phyloP scores from a whole-genome alignment of 108 stramenopile genomes.

The Conticribra weissflogii region DNA sequence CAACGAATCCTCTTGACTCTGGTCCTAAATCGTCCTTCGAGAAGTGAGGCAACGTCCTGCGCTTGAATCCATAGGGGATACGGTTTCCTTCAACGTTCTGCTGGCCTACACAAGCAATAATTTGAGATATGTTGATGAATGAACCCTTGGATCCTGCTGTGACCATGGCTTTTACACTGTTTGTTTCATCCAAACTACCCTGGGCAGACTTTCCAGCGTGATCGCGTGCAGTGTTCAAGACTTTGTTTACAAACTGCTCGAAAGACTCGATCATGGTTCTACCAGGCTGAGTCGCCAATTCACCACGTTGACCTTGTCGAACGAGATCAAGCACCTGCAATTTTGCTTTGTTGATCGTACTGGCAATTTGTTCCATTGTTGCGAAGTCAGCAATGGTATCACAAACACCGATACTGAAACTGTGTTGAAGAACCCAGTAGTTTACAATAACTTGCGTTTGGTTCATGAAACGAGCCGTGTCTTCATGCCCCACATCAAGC shows the following conservation, averaged over 20 bases:
- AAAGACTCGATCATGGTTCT: slow-evolving; percentile 98
- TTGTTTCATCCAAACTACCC: slow-evolving; percentile 89
- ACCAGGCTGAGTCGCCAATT: slow-evolving; percentile 96
- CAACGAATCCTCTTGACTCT: slow-evolving; percentile 98
- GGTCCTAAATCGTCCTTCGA: slow-evolving; percentile 98
- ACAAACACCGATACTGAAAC: slow-evolving; percentile 97
- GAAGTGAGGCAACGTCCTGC: slow-evolving; percentile 98
- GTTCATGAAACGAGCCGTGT: slow-evolving; percentile 96
- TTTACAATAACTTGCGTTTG: slow-evolving; percentile 95
- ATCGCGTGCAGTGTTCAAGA: slow-evolving; percentile 95
- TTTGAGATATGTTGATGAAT: slow-evolving; percentile 99
- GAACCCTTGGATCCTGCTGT: slow-evolving; percentile 97
- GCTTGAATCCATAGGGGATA: slow-evolving; percentile 98
- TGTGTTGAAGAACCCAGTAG: slow-evolving; percentile 93
- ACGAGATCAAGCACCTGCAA: slow-evolving; percentile 93
- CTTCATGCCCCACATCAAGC: slow-evolving; percentile 95
- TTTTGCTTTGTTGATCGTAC: slow-evolving; percentile 97
- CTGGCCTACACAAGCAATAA: slow-evolving; percentile 99
- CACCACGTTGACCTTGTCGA: slow-evolving; percentile 94
- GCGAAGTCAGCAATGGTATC: slow-evolving; percentile 96
- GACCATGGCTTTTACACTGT: slow-evolving; percentile 98
- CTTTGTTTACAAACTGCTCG: slow-evolving; percentile 97
- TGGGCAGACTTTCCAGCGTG: slow-evolving; percentile 96
- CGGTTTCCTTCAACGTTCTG: slow-evolving; percentile 99
- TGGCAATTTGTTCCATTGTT: slow-evolving; percentile 95